Evolutionary conservation across 768 basidiomycete genomes (phyloP), one percentile per base, ranked within the genome.

Genomic region (Amanita pallidorosea): DNA sequence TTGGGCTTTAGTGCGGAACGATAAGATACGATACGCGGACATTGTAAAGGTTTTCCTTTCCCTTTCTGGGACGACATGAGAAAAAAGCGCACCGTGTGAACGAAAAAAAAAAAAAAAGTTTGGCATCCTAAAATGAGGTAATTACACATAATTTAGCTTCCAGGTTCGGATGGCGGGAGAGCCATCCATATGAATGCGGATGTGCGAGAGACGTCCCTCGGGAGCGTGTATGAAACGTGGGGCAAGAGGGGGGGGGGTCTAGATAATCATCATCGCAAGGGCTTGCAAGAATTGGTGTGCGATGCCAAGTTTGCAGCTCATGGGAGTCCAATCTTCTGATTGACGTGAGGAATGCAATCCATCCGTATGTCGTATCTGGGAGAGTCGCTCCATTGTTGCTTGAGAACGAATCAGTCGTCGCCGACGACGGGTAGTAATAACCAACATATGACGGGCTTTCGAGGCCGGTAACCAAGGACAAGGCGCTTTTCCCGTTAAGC

Each of bases 51-150:
- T n/a, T n/a, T n/a, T n/a, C n/a, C n/a, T n/a, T 44, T 50, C 34
- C 49, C 49, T 17, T 31, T 43, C 36, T 51, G 5, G 49, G 49
- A 51, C 33, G 33, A 42, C 49, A 23, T 51, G 49, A 34, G 49
- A n/a, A n/a, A 51, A 51, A 22, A 2, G 18, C 25, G 41, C 15
- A 20, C 11, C 8, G 37, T 17, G n/a, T 15, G 35, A 23, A 36
- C 13, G 35, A n/a, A n/a, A n/a, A n/a, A n/a, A n/a, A n/a, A n/a
- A n/a, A n/a, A 36, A 36, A 36, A 23, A 15, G 35, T 15, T 15
- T 18, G 23, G 11, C 3, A 20, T 23, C 13, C 8, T 37, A n/a
- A 18, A 5, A 23, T 49, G 37, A 49, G 23, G 48, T 49, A 49
- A 49, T 25, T 18, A 22, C 36, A 41, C 48, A 49, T 49, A 49